Evolutionary conservation across 768 basidiomycete genomes (phyloP), one percentile per base, ranked within the genome.

Genomic region (Boletus huronensis): DNA sequence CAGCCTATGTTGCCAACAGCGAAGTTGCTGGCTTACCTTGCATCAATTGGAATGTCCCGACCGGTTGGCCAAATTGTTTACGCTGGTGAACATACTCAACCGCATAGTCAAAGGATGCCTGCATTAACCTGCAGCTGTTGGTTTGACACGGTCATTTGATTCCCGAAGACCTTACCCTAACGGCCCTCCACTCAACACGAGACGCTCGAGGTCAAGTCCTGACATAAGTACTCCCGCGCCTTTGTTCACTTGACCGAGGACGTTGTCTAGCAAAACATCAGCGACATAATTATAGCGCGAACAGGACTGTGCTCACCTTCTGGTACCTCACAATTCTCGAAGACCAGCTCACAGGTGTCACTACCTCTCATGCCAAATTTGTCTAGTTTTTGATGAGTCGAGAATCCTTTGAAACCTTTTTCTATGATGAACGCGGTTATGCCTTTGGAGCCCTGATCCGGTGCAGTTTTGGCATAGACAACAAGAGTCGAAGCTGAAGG

Each of bases 291-390:
- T 23, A 38, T 14, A 31, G 25, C 6, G 21, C 3, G 17, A 48
- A 7, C 25, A 28, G 17, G 16, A 45, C 21, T n/a, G 21, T 48
- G 55, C 76, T 46, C 51, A 93, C 93, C 90, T 66, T 90, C 84
- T 1, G 95, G 93, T 4, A 98, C 88, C 61, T 87, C 81, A 61
- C 93, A 95, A 61, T 92, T 80, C 60, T 96, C 91, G 55, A 98
- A 97, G 19, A 95, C 84, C 23, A 97, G 74, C 67, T 98, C 95
- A 59, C 92, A 93, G 3, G 95, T 98, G 62, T 97, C 93, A 55
- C 90, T 92, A 36, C 95, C 95, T 62, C 95, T 77, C 95, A 98
- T 98, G 1, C 95, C 95, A 65, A 97, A 85, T 70, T 98, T 98
- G 70, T 98, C 95, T 21, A 98, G 77, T 63, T 95, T 93, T 55